Percentiles rank a stretch among this genome's conserved stretches.
phyloP scores from a whole-genome alignment of 2,329 filamentous ascomycete genomes.

The Diaporthe citriasiana region DNA sequence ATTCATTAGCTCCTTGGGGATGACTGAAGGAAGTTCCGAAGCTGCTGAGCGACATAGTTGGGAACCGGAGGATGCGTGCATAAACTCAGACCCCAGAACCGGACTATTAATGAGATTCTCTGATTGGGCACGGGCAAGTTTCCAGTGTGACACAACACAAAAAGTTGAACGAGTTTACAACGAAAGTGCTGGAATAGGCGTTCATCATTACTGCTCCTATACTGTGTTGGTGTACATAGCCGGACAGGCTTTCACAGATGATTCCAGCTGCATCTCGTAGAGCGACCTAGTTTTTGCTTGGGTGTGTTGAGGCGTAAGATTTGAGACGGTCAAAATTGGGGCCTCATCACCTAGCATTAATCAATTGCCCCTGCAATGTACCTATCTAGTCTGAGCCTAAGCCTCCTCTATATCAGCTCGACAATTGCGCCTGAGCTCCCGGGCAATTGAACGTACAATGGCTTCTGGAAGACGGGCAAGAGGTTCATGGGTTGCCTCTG shows the following conservation, averaged over 20 bases:
- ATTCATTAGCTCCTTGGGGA: neutral
- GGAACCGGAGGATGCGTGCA: no score
- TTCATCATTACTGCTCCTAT: neutral
- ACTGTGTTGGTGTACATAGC: neutral
- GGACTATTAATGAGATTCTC: neutral
- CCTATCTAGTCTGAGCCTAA: slow-evolving; percentile 1
- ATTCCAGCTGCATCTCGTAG: neutral
- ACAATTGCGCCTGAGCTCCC: slow-evolving; percentile 10
- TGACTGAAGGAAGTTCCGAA: no score
- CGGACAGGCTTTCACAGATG: neutral
- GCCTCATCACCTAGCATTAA: neutral
- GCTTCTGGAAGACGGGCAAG: slow-evolving; percentile 22
- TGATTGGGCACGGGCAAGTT: neutral
- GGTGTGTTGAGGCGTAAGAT: slow-evolving; percentile 57
- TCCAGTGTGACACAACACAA: neutral
- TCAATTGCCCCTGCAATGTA: neutral
- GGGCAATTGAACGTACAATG: neutral
- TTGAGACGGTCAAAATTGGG: slow-evolving; percentile 69
- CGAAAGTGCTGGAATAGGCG: neutral
- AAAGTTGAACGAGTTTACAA: no score
- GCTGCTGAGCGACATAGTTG: no score
- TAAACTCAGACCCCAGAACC: neutral
- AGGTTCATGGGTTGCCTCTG: neutral
- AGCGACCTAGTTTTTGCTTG: slow-evolving; percentile 67
- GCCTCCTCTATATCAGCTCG: slow-evolving; percentile 9